phyloP scores from a whole-genome alignment of 495 filamentous ascomycete genomes.

The Echria macrotheca region DNA sequence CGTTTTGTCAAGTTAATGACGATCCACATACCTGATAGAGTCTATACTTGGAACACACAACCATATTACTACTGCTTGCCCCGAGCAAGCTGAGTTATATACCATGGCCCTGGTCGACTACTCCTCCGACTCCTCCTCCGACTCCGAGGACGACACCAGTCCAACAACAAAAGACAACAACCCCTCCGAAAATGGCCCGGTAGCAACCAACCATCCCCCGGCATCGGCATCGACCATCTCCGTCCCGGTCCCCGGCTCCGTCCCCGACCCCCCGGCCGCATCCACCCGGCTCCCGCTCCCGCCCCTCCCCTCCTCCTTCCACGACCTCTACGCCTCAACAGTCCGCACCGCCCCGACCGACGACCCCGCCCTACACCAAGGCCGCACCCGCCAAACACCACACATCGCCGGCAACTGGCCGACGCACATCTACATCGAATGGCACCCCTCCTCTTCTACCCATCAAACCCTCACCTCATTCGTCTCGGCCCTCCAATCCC shows the following conservation, averaged over 20 bases:
- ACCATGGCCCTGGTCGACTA: conserved; percentile 68
- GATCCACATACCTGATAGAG: too few relatives aligned
- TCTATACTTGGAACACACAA: too few relatives aligned
- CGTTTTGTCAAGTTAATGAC: too few relatives aligned
- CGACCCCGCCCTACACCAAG: conserved; percentile 78
- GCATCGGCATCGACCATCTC: too few relatives aligned
- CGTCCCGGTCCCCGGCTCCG: neutral
- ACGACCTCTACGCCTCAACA: conserved; percentile 82
- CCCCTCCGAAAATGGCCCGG: too few relatives aligned
- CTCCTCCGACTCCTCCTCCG: conserved; percentile 51
- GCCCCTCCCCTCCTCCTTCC: conserved; percentile 76
- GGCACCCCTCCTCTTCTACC: conserved; percentile 62
- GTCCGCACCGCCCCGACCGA: conserved; percentile 69
- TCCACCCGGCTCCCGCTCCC: conserved; percentile 49
- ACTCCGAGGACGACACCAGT: conserved; percentile 18
- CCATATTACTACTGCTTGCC: too few relatives aligned
- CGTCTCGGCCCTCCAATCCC: conserved; percentile 36
- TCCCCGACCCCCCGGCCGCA: neutral
- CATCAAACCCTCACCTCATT: conserved; percentile 48
- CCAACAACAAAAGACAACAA: neutral
- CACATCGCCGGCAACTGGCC: conserved; percentile 92
- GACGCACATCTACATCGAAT: conserved; percentile 88
- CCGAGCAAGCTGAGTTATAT: neutral
- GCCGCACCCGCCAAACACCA: conserved; percentile 71
- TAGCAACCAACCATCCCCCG: too few relatives aligned